phyloP scores from a whole-genome alignment of 2,329 filamentous ascomycete species.

The Cladosporium sp. region DNA sequence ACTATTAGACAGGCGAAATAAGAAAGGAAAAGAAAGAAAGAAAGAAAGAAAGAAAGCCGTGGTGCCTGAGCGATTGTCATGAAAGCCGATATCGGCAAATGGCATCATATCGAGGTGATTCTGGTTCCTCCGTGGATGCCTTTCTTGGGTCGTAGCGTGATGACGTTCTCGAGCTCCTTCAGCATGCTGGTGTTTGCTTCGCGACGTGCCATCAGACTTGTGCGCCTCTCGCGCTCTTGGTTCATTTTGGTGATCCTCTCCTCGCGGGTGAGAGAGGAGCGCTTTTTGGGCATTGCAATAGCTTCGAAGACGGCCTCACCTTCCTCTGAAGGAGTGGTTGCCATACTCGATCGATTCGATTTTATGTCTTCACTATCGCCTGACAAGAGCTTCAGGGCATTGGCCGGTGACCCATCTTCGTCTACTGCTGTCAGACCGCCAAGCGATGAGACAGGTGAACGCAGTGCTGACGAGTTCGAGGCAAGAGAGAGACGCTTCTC shows the following conservation, averaged over 20 bases:
- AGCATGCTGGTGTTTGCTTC: constrained; percentile 89
- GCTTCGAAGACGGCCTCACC: constrained; percentile 75
- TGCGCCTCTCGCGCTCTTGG: constrained; percentile 76
- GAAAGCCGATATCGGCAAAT: not conserved
- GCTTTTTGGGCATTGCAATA: constrained; percentile 65
- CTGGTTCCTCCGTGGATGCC: constrained; percentile 7
- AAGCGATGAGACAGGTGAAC: constrained; percentile 51
- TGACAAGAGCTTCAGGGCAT: constrained; percentile 74
- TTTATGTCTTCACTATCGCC: constrained; percentile 65
- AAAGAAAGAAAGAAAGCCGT: not conserved
- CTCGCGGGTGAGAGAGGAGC: constrained; percentile 71
- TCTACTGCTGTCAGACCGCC: constrained; percentile 58
- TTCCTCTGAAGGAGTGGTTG: constrained; percentile 43
- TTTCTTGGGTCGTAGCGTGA: constrained; percentile 40
- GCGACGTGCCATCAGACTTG: constrained; percentile 65
- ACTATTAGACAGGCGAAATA: not conserved
- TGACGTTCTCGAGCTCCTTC: constrained; percentile 86
- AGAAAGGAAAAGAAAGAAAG: not conserved
- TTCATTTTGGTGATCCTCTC: constrained; percentile 84
- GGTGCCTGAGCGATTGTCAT: not conserved
- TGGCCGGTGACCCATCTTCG: constrained; percentile 55
- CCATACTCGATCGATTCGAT: constrained; percentile 44
- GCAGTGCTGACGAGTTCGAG: constrained; percentile 37
- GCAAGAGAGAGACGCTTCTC: constrained; percentile 57
- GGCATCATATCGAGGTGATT: constrained; percentile 13